Evolutionary conservation across 148 eudicot genomes (phyloP).

Genomic region (Fagopyrum tataricum): DNA sequence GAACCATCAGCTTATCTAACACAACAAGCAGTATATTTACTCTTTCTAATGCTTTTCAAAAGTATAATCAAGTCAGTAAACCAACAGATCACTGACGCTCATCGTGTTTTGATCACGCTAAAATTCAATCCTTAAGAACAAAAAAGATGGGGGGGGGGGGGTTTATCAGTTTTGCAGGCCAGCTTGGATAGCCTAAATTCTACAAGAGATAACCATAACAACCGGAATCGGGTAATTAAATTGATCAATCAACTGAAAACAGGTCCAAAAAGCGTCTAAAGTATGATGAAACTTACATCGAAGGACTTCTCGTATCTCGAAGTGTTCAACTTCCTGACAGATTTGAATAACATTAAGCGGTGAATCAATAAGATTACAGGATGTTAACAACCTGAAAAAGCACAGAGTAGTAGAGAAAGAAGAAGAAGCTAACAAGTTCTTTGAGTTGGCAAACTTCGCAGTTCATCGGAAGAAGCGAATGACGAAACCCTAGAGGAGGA

Average conservation of each 20-base stretch:
- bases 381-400: background rate
- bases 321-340: slow-evolving; percentile 73
- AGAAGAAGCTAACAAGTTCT: slow-evolving; percentile 53
- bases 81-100: background rate
- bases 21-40: background rate
- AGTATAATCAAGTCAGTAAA: background rate
- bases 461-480: slow-evolving; percentile 53
- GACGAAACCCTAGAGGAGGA: slow-evolving; percentile 2
- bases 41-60: background rate
- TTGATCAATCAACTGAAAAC: background rate
- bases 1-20: slow-evolving; percentile 7
- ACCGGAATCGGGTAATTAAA: background rate
- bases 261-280: background rate
- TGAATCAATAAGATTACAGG: background rate
- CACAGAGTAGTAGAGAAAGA: background rate
- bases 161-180: too few relatives aligned
- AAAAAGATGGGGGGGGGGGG: too few relatives aligned
- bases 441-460: slow-evolving; percentile 96
- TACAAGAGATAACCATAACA: background rate
- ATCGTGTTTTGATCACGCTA: background rate
- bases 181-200: too few relatives aligned
- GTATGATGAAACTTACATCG: slow-evolving; percentile 51
- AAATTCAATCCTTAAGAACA: background rate
- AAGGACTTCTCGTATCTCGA: slow-evolving; percentile 85
- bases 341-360: background rate